Evolutionary conservation across 2,329 filamentous ascomycete species (phyloP), one percentile per base, ranked within the genome.

Genomic region (Talaromyces funiculosus): DNA sequence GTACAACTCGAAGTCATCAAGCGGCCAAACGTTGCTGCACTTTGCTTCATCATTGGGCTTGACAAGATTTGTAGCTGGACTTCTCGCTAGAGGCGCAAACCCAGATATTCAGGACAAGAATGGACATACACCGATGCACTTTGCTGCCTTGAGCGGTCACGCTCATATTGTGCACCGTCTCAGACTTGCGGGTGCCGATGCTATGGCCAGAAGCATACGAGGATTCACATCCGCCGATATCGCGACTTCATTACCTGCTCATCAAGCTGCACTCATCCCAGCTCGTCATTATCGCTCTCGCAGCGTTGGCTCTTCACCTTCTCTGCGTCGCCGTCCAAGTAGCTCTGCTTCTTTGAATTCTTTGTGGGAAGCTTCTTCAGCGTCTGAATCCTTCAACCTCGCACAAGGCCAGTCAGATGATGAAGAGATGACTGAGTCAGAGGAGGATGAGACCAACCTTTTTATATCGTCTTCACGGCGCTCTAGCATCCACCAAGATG

Each of bases 1-100:
- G 26, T 84, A 90, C 63, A 89, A 94, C 69, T 77, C 88, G 55
- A 82, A 82, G 61, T 77, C 78, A 66, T 75, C 83, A 1, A 89
- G 85, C 12, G 90, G 90, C 0, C 89, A 93, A 69, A 91, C 89
- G 1, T 87, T 95, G 82, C 82, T 95, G 63, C 90, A 94, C 68
- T 79, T 92, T 63, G 90, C 89, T 1, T 90, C 86, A 66, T 88
- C 88, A 8, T 77, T 92, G 12, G 90, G 90, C 5, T 83, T 91
- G 66, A 84, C 87, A 64, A 84, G 89, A 51, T 88, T 95, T 64
- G 89, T 89, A 54, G 89, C 89, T 12, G 90, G 87, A 31, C 81
- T 95, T 26, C 78, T 95, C 20, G 88, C 87, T 9, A 84, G 90
- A 64, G 89, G 90, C n/a, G 90, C 90, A 20, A 88, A 89, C 68